Evolutionary conservation across 805 yeast genomes (phyloP), one percentile per base, ranked within the genome.

Genomic region (Ogataea sp.): DNA sequence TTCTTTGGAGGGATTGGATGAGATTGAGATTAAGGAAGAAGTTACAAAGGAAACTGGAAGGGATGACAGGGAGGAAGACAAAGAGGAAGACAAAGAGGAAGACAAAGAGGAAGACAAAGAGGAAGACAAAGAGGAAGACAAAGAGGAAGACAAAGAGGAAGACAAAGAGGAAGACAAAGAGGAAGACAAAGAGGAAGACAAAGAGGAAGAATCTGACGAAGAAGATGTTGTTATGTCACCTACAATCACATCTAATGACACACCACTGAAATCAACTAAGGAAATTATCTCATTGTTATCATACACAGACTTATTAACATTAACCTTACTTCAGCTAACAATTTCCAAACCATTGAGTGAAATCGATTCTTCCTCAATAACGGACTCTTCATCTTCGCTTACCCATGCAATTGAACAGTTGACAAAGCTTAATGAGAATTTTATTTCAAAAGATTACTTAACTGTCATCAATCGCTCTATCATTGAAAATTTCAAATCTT

Each of bases 401-500:
- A 38, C 39, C 8, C 46, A 48, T 17, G 4, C 28, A 3, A 26
- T 6, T 28, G 29, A 20, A 9, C 40, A 42, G 25, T 40, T 43
- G 6, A 6, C 11, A 15, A 17, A 11, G 7, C 14, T 32, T 6
- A 32, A 32, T 32, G 17, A 20, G 4, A 20, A 32, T 11, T 17
- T 48, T 3, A 2, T 6, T 13, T 43, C 43, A 9, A 2, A 11
- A 7, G 32, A 37, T 1, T 48, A 43, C 23, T 17, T 14, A 7
- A 21, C 30, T 1, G 16, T 25, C 4, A 32, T 50, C 1, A 23
- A 20, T 9, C 36, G 20, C 11, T 8, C 37, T 3, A 16, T 48
- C 3, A 15, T 17, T 8, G 44, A 44, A 11, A 43, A 40, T 31
- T 47, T 28, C 29, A 46, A 48, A 18, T 43, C 32, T 10, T 46